Conservation (phyloP, 2,329 filamentous ascomycete species). For the Calonectria naviculata region DNA sequence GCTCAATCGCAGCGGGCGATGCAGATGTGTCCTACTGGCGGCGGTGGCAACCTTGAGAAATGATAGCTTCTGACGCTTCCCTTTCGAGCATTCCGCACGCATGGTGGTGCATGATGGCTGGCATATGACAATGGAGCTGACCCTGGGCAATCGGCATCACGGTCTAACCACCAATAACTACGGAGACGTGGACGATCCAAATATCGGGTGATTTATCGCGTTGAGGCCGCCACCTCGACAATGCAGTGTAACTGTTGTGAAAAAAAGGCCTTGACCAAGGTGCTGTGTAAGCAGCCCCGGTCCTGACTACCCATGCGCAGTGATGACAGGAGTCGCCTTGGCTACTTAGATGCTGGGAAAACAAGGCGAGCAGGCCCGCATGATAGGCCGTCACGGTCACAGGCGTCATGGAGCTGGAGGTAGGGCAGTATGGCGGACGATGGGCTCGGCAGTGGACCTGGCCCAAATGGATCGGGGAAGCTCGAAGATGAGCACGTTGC, state of each 20-base stretch:
- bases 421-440: not conserved
- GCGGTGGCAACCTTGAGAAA: not conserved
- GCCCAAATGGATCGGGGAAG: constrained; percentile 1
- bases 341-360: not conserved
- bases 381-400: not conserved
- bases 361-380: not conserved
- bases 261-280: not conserved
- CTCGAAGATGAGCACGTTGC: not conserved
- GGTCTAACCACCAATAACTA: not conserved
- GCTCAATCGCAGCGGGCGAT: not conserved
- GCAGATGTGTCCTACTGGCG: not conserved
- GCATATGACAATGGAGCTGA: not conserved
- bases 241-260: constrained; percentile 4
- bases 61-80: constrained; percentile 7
- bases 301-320: not conserved
- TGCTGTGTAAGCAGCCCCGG: not conserved
- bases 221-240: not conserved
- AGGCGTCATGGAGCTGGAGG: not conserved
- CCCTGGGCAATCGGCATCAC: not conserved
- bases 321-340: not conserved
- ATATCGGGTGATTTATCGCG: not conserved
- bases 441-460: not conserved
- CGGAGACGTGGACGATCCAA: not conserved
- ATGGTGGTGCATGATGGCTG: not conserved
- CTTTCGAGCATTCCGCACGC: constrained; percentile 5